Evolutionary conservation across 2,329 filamentous ascomycete genomes (phyloP), one percentile per base, ranked within the genome.

Genomic region (Trichoderma harzianum): DNA sequence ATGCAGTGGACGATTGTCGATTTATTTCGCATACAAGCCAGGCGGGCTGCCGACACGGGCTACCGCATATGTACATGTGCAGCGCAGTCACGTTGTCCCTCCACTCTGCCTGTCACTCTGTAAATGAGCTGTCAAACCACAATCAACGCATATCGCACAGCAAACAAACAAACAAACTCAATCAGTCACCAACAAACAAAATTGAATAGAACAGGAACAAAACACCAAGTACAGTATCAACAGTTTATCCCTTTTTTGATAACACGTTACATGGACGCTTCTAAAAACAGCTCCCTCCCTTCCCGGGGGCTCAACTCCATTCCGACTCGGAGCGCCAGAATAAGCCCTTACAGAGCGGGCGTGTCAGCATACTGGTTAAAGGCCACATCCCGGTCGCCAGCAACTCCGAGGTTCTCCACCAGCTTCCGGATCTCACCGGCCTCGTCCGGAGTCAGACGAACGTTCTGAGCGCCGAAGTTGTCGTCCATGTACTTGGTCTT

Each of bases 401-500:
- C 66, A 53, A 69, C 66, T 11, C 66, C 66, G 24, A 69, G 36
- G n/a, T 69, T 12, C 21, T 69, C 57, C 14, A 69, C 66, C 66
- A 62, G 26, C 57, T 28, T n/a, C 14, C 66, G 66, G 24, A 69
- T 61, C 66, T 69, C 66, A 16, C 55, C 57, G 30, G 66, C 57
- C 10, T 69, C 66, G 1, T 53, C 39, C n/a, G 66, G 26, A 7
- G 66, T 69, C 66, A 85, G 57, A 57, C 66, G 66, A 6, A 85
- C 76, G 2, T 78, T 61, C 3, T 79, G 51, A 1, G 82, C 80
- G 2, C 75, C 79, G 7, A 81, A 73, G 51, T 87, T 87, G 70
- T 87, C 82, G 71, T 86, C 82, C 30, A 88, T 76, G 71, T 84
- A 85, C 75, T 82, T 81, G 36, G 84, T 78, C 69, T 78, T 84